Evolutionary conservation across 805 yeast genomes (phyloP).

Genomic region (Cyberlindnera suaveolens): DNA sequence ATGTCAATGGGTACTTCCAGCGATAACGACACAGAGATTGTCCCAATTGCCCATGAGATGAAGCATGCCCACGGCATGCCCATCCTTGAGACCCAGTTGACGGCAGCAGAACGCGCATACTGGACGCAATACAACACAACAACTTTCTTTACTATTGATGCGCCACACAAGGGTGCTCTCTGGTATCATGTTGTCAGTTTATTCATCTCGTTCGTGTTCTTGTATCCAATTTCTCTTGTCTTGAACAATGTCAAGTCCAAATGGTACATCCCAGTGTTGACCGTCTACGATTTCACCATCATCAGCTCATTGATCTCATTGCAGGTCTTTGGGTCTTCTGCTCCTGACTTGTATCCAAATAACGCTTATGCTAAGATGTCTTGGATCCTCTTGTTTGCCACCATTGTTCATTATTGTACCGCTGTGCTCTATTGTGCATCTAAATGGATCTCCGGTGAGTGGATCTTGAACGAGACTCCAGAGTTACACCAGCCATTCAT

Average conservation of each 20-base stretch:
- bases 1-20: slow-evolving; percentile 3
- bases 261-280: slow-evolving; percentile 52
- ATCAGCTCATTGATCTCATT: slow-evolving; percentile 48
- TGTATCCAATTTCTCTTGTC: slow-evolving; percentile 66
- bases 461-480: slow-evolving; percentile 9
- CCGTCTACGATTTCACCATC: slow-evolving; percentile 41
- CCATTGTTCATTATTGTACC: slow-evolving; percentile 46
- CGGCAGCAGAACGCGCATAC: slow-evolving; percentile 64
- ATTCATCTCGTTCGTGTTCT: slow-evolving; percentile 37
- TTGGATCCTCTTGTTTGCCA: slow-evolving; percentile 47
- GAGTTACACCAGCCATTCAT: slow-evolving; percentile 18
- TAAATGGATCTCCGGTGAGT: slow-evolving; percentile 32
- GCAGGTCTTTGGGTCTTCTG: slow-evolving; percentile 50
- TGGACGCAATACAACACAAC: slow-evolving; percentile 81
- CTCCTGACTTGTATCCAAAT: slow-evolving; percentile 66
- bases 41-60: slow-evolving; percentile 42
- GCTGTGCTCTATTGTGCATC: slow-evolving; percentile 46
- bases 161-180: slow-evolving; percentile 45
- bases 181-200: slow-evolving; percentile 47
- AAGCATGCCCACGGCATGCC: slow-evolving; percentile 64
- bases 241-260: slow-evolving; percentile 53
- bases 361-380: slow-evolving; percentile 70
- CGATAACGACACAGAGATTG: slow-evolving; percentile 10
- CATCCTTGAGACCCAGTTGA: slow-evolving; percentile 56
- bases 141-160: slow-evolving; percentile 54